Conservation (phyloP, 257 asterid genomes). For the Lycium barbarum region DNA sequence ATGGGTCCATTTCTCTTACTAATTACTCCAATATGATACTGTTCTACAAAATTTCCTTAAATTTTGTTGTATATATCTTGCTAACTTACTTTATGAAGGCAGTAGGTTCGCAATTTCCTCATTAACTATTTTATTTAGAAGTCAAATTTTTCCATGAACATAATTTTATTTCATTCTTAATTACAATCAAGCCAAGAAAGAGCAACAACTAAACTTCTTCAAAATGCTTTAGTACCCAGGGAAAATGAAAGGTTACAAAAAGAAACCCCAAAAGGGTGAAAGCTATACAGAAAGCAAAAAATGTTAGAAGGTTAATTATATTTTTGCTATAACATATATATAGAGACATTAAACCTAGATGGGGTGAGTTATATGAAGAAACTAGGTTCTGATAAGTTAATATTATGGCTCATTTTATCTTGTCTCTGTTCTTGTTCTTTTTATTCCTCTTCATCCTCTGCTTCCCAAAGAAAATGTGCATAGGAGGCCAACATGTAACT, state of each 20-base stretch:
- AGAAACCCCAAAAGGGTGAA: neutral
- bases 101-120: too few relatives aligned
- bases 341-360: neutral
- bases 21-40: too few relatives aligned
- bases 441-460: constrained; percentile 39
- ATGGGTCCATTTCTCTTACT: too few relatives aligned
- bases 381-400: constrained; percentile 5
- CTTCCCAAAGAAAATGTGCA: constrained; percentile 72
- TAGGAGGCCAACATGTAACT: constrained; percentile 62
- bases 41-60: too few relatives aligned
- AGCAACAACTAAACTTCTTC: neutral
- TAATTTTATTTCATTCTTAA: neutral
- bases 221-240: neutral
- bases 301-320: neutral
- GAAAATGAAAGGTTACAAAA: neutral
- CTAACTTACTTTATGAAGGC: too few relatives aligned
- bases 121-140: too few relatives aligned
- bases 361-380: neutral
- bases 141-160: neutral
- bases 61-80: too few relatives aligned
- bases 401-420: neutral
- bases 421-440: neutral
- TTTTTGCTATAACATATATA: neutral
- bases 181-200: constrained; percentile 20
- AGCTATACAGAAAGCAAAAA: neutral